A percentile compares a stretch with the other conserved stretches of the same genome.
Evolutionary conservation across 352 stramenopile species (phyloP).

Genomic region (Phytophthora palmivora): DNA sequence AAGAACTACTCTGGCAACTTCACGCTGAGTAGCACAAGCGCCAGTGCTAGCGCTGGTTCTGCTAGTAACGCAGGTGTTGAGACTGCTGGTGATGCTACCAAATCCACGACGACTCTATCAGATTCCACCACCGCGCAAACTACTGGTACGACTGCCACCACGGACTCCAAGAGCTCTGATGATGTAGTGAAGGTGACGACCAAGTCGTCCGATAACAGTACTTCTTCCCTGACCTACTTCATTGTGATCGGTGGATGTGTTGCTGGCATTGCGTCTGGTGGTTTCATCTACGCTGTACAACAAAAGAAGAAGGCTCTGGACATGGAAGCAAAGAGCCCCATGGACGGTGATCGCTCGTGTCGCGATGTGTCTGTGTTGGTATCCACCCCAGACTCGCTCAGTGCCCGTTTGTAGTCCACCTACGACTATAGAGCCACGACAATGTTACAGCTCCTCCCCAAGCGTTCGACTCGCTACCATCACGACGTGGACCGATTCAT

Average conservation of each 20-base stretch:
- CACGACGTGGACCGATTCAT: slow-evolving; percentile 29
- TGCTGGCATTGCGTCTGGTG: slow-evolving; percentile 43
- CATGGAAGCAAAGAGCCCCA: slow-evolving; percentile 50
- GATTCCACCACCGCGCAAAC: slow-evolving; percentile 23
- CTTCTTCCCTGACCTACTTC: slow-evolving; percentile 41
- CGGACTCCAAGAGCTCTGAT: slow-evolving; percentile 19
- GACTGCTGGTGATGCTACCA: slow-evolving; percentile 20
- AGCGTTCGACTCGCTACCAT: slow-evolving; percentile 36
- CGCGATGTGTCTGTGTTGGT: slow-evolving; percentile 48
- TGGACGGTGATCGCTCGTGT: slow-evolving; percentile 33
- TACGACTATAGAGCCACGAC: slow-evolving; percentile 1
- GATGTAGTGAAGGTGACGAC: slow-evolving; percentile 51
- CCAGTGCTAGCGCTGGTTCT: slow-evolving; percentile 28
- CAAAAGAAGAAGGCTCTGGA: slow-evolving; percentile 62
- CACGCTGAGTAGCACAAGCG: slow-evolving; percentile 31
- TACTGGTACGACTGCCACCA: slow-evolving; percentile 30
- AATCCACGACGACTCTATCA: slow-evolving; percentile 9
- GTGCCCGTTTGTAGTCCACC: slow-evolving; percentile 23
- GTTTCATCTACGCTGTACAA: slow-evolving; percentile 55
- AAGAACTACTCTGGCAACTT: slow-evolving; percentile 38
- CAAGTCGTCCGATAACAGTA: slow-evolving; percentile 41
- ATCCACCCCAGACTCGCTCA: slow-evolving; percentile 33
- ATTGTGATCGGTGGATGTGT: slow-evolving; percentile 45
- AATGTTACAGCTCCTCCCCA: slow-evolving; percentile 1
- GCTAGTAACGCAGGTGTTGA: slow-evolving; percentile 29